Evolutionary conservation across 192 early-diverging fungal species (phyloP), one percentile per base, ranked within the genome.

Genomic region (Coemansia sp.): DNA sequence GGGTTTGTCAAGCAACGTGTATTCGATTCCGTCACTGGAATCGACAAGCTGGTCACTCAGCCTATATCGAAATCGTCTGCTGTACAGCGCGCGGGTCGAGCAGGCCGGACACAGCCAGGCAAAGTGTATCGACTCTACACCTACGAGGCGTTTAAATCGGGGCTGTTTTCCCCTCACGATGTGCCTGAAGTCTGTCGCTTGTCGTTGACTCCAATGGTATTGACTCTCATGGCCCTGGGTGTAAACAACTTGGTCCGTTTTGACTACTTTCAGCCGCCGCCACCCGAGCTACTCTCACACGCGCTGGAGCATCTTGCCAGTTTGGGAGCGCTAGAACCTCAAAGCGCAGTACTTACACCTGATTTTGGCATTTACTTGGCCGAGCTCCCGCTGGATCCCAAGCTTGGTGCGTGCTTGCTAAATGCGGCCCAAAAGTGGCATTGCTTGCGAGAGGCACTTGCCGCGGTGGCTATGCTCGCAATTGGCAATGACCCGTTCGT

Each of bases 241-340:
- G 95, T 99, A 71, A 92, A 91, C 60, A 92, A 99, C 67, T 81
- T 99, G 48, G 84, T 97, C n/a, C 90, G 92, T 31, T 99, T 99
- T 83, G 95, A 94, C 61, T 99, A 95, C 76, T 89, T 99, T 85
- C 95, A 98, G 81, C 90, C 94, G 29, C 95, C 97, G 63, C 97
- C 97, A 19, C 91, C 96, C 0, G 92, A 95, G 61, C 93, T 93
- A 3, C 68, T 99, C 57, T 90, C 95, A 46, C 87, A 90, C 0
- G 94, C 97, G 3, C 80, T 98, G 62, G 94, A 94, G 72, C 82
- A 91, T 34, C 73, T 99, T 34, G 95, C 87, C 70, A 90, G 90
- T n/a, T 77, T 98, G 9, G 92, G 93, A 19, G 90, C 91, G 3
- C 70, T 99, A 27, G 93, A 95, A 72, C 86, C 88, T 38, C 91